Percentiles rank a stretch among this genome's conserved stretches.
Evolutionary conservation across 2,329 filamentous ascomycete species (phyloP).

Genomic region (Fusarium haematococcum): DNA sequence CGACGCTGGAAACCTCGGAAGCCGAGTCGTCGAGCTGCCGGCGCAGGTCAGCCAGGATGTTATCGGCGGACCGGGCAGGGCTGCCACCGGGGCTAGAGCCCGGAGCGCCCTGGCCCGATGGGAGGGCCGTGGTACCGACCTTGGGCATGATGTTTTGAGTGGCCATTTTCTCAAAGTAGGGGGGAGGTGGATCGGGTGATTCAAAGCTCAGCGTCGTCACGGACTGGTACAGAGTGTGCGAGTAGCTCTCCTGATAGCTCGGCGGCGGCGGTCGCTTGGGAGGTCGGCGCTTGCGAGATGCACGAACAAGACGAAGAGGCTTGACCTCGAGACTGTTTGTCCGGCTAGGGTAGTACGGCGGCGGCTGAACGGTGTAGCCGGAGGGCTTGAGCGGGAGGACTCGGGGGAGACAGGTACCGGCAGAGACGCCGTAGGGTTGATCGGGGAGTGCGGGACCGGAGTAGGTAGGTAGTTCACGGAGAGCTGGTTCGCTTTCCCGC

Average conservation of each 20-base stretch:
- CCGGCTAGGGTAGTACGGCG: slow-evolving; percentile 30
- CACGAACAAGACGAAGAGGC: slow-evolving; percentile 33
- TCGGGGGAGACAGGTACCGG: slow-evolving; percentile 28
- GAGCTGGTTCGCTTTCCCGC: slow-evolving; percentile 24
- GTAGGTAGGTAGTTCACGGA: slow-evolving; percentile 27
- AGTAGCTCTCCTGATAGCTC: slow-evolving; percentile 32
- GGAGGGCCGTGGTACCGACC: slow-evolving; percentile 26
- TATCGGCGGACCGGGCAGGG: slow-evolving; percentile 24
- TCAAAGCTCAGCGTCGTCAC: slow-evolving; percentile 33
- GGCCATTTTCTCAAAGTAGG: slow-evolving; percentile 32
- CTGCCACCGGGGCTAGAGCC: slow-evolving; percentile 17
- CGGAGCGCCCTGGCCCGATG: slow-evolving; percentile 5
- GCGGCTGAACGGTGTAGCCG: slow-evolving; percentile 30
- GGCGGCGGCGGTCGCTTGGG: slow-evolving; percentile 19
- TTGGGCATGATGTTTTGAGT: slow-evolving; percentile 31
- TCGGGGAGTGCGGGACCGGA: slow-evolving; percentile 25
- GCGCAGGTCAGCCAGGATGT: slow-evolving; percentile 34
- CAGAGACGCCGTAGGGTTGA: slow-evolving; percentile 25
- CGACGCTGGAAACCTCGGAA: slow-evolving; percentile 33
- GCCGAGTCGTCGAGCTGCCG: slow-evolving; percentile 37
- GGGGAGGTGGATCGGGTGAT: slow-evolving; percentile 23
- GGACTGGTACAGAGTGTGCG: slow-evolving; percentile 23
- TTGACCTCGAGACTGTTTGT: slow-evolving; percentile 30
- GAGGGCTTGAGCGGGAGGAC: slow-evolving; percentile 35
- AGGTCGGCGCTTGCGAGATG: slow-evolving; percentile 23